phyloP scores from a whole-genome alignment of 2,329 filamentous ascomycete species.

The Endoconidiophora polonica region DNA sequence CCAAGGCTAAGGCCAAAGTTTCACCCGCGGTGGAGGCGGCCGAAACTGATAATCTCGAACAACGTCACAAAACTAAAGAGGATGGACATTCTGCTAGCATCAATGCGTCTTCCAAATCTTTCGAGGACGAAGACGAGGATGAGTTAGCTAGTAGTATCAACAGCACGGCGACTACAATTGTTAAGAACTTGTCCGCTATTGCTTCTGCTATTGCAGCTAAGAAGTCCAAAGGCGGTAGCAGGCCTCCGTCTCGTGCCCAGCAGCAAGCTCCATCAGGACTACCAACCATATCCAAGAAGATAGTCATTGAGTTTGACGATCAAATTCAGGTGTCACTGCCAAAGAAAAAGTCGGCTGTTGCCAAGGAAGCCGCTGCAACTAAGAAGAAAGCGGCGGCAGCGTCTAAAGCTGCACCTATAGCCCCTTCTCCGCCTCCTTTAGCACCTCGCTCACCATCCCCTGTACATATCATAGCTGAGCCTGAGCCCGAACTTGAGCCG shows the following conservation, averaged over 20 bases:
- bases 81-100: not conserved
- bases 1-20: slow-evolving; percentile 33
- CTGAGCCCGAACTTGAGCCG: not conserved
- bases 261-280: too few relatives aligned
- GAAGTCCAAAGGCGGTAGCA: not conserved
- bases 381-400: not conserved
- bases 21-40: too few relatives aligned
- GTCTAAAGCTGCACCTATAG: not conserved
- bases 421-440: not conserved
- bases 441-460: not conserved
- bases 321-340: not conserved
- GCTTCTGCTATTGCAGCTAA: slow-evolving; percentile 19
- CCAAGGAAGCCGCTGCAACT: not conserved
- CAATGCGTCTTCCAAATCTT: not conserved
- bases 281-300: slow-evolving; percentile 14
- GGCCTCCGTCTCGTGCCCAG: too few relatives aligned
- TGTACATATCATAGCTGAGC: not conserved
- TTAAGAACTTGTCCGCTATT: slow-evolving; percentile 18
- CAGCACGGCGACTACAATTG: slow-evolving; percentile 28
- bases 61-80: not conserved
- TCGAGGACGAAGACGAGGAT: slow-evolving; percentile 15
- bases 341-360: slow-evolving; percentile 5
- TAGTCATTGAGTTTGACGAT: not conserved
- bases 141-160: slow-evolving; percentile 24
- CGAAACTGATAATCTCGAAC: slow-evolving; percentile 18